These are phyloP conservation scores for Nissolia schottii DNA, from an alignment of 306 rosid species.

Conservation along the genomic window DNA sequence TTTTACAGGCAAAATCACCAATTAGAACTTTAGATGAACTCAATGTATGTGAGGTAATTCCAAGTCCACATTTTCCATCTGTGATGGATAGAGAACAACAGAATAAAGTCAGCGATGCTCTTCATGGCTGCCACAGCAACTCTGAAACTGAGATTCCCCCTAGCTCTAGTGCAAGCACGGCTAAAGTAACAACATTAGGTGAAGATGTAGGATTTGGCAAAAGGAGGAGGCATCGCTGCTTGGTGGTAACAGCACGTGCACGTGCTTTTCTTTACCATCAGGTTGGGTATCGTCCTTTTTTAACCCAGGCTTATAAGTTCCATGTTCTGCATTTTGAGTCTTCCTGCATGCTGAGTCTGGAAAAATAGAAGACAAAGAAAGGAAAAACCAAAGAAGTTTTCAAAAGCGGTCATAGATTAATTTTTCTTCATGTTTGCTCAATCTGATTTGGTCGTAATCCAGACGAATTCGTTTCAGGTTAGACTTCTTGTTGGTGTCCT, in stretches of 20 bases:
- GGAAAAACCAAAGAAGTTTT: neutral
- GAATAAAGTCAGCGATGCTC: constrained; percentile 25
- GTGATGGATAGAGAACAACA: constrained; percentile 46
- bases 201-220: constrained; percentile 62
- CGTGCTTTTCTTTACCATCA: constrained; percentile 92
- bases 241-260: constrained; percentile 77
- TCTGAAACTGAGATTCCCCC: constrained; percentile 23
- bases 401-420: neutral
- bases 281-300: constrained; percentile 44
- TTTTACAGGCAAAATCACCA: constrained; percentile 83
- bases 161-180: constrained; percentile 23
- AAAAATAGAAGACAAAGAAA: neutral
- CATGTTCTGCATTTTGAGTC: neutral
- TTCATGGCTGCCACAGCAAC: constrained; percentile 18
- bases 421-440: neutral
- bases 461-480: constrained; percentile 43
- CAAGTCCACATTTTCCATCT: constrained; percentile 72
- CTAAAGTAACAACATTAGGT: constrained; percentile 15
- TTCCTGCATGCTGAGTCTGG: neutral
- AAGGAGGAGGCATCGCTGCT: constrained; percentile 64
- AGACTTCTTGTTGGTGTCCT: constrained; percentile 91
- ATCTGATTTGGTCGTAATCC: constrained; percentile 2
- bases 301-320: neutral
- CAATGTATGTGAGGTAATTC: constrained; percentile 53
- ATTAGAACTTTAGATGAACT: constrained; percentile 87